Percentiles rank a stretch among this genome's conserved stretches.
Conservation (phyloP, 2,329 filamentous ascomycete genomes). For the Polytolypa hystricis region DNA sequence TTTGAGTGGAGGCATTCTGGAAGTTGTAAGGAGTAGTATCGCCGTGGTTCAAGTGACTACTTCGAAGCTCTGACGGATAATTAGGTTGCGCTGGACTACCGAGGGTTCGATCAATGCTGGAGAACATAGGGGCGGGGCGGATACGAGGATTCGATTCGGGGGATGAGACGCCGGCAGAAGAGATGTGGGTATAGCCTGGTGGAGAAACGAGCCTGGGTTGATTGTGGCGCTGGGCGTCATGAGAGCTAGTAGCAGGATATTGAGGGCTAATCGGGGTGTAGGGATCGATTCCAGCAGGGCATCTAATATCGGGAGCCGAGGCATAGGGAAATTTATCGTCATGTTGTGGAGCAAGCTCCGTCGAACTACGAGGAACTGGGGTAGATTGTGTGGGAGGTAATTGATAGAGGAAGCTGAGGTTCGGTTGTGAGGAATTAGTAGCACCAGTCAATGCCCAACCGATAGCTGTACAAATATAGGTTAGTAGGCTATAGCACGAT, state of each 20-base stretch:
- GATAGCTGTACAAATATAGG: constrained; percentile 47
- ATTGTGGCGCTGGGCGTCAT: background rate
- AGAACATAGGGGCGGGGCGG: background rate
- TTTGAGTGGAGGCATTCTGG: background rate
- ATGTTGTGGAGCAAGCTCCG: background rate
- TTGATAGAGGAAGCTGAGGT: constrained; percentile 70
- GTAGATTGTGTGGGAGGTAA: constrained; percentile 33
- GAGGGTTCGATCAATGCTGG: too few species aligned
- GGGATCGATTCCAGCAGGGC: background rate
- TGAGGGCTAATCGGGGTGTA: background rate
- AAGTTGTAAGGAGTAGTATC: background rate
- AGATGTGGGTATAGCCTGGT: background rate
- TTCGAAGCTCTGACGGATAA: background rate
- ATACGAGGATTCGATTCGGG: background rate
- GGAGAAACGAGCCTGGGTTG: background rate
- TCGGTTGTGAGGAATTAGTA: constrained; percentile 74
- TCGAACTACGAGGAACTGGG: constrained; percentile 9
- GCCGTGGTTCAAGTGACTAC: background rate
- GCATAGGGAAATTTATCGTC: background rate
- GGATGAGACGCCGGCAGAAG: background rate
- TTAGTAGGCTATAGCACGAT: constrained; percentile 34
- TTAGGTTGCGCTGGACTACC: too few species aligned
- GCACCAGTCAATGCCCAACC: constrained; percentile 83
- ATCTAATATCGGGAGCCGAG: background rate
- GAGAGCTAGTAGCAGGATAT: background rate